phyloP scores from a whole-genome alignment of 83 land plant species.

The Picea engelmannii region DNA sequence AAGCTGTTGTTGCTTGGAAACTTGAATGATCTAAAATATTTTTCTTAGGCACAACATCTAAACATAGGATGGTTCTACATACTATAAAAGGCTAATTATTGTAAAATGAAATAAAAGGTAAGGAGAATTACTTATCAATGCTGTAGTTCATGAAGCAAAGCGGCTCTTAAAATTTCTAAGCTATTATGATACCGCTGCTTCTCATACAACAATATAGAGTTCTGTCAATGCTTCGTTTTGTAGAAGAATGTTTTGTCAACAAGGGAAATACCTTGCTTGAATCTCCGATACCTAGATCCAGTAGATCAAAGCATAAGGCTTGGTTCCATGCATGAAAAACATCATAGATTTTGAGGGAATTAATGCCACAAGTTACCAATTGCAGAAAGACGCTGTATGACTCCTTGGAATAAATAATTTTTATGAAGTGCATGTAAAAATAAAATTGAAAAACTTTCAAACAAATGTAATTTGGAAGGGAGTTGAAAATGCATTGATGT shows the following conservation, averaged over 20 bases:
- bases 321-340: neutral
- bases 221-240: neutral
- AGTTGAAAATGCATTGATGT: neutral
- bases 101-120: too few relatives aligned
- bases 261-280: slow-evolving; percentile 7
- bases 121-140: too few relatives aligned
- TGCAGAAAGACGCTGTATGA: slow-evolving; percentile 5
- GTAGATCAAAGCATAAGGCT: neutral
- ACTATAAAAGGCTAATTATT: slow-evolving; percentile 28
- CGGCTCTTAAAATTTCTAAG: too few relatives aligned
- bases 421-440: neutral
- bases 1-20: neutral
- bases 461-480: slow-evolving; percentile 8
- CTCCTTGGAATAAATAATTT: slow-evolving; percentile 13
- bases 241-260: neutral
- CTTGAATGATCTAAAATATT: slow-evolving; percentile 43
- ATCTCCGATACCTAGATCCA: slow-evolving; percentile 8
- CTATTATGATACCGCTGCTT: slow-evolving; percentile 6
- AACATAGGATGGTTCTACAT: neutral
- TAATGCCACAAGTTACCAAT: neutral
- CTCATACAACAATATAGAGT: slow-evolving; percentile 15
- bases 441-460: slow-evolving; percentile 11
- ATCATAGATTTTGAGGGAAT: neutral
- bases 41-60: too few relatives aligned
- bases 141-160: too few relatives aligned